Evolutionary conservation across 2,329 filamentous ascomycete species (phyloP).

Genomic region (Calonectria fujianensis): DNA sequence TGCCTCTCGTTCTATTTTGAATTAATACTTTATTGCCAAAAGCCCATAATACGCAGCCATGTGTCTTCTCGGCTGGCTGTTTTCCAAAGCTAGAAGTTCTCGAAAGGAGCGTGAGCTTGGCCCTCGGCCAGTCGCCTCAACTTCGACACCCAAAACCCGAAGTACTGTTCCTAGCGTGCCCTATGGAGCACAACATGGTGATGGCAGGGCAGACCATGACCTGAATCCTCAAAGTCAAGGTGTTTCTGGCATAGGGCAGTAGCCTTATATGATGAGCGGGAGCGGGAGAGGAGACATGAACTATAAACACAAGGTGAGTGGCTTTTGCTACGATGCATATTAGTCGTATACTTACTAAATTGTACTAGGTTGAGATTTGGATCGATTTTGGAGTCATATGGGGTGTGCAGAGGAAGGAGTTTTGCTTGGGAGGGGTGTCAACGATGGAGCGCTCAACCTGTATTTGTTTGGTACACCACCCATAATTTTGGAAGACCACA

Average conservation of each 20-base stretch:
- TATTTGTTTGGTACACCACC: neutral
- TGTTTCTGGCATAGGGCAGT: neutral
- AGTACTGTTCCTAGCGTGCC: neutral
- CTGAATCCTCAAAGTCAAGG: neutral
- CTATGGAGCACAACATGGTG: neutral
- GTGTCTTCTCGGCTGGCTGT: conserved; percentile 3
- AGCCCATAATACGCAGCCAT: neutral
- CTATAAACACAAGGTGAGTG: neutral
- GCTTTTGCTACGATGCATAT: neutral
- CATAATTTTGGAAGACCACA: neutral
- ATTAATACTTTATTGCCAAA: neutral
- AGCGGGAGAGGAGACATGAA: neutral
- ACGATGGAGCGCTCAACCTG: neutral
- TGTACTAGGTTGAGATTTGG: neutral
- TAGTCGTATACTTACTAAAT: neutral
- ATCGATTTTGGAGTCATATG: neutral
- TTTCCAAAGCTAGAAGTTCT: neutral
- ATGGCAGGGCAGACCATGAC: too few species aligned
- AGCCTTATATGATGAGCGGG: too few species aligned
- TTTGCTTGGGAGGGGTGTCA: neutral
- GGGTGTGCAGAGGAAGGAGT: neutral
- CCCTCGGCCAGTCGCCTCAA: conserved; percentile 1
- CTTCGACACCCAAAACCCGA: neutral
- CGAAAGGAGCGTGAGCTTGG: neutral
- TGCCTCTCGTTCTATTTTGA: too few species aligned